These are phyloP conservation scores for Chlorella sp. DNA, from an alignment of 139 green algal species.

Conservation along the genomic window DNA sequence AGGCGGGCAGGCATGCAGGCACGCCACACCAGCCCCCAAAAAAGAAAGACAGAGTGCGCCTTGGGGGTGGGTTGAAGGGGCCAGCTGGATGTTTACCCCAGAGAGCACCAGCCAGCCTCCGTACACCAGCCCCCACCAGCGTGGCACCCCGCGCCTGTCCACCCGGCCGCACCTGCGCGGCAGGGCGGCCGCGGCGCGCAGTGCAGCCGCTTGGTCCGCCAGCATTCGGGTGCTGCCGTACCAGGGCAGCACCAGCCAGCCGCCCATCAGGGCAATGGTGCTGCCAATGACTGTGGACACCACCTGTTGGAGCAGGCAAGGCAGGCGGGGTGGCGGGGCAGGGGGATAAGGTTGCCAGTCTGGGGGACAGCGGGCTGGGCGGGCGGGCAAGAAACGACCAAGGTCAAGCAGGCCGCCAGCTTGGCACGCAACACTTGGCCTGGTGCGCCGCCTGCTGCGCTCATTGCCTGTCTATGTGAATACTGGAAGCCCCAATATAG, in stretches of 20 bases:
- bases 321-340: neutral
- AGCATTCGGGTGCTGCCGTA: constrained; percentile 27
- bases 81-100: too few species aligned
- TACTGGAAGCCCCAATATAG: too few species aligned
- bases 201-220: neutral
- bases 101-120: too few species aligned
- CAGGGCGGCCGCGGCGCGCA: constrained; percentile 4
- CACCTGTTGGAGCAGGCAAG: neutral
- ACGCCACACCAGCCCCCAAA: neutral
- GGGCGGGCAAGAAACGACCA: too few species aligned
- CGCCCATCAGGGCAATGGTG: constrained; percentile 16
- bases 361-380: too few species aligned
- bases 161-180: neutral
- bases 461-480: too few species aligned
- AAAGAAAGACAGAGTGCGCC: too few species aligned
- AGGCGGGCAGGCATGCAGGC: too few species aligned
- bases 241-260: constrained; percentile 23
- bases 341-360: neutral
- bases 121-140: too few species aligned
- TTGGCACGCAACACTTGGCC: neutral
- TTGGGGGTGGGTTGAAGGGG: too few species aligned
- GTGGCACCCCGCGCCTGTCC: neutral
- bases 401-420: too few species aligned
- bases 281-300: constrained; percentile 29
- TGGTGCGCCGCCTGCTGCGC: too few species aligned